Evolutionary conservation across 1,139 yeast species (phyloP), one percentile per base, ranked within the genome.

Genomic region (Yamadazyma trypodendri): DNA sequence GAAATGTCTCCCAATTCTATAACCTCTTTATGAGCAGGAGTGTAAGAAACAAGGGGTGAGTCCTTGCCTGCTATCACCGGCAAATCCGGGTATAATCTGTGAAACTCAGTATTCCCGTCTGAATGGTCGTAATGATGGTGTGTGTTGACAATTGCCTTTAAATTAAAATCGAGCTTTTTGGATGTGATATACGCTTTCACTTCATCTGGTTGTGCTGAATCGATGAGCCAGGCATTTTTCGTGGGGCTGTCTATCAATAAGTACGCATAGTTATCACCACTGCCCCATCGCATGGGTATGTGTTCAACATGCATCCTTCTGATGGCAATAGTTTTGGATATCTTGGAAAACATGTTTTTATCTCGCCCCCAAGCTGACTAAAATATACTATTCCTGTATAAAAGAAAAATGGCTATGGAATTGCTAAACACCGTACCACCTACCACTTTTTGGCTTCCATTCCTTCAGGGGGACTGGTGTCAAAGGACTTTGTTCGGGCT

Each of bases 101-200:
- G 71, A 50, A 60, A 60, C 18, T 63, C 68, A 22, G 65, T 61
- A 56, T 92, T 92, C 1, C 99, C 99, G 16, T 87, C 96, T 1
- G 97, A 74, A 61, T 92, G 98, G 56, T 92, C 99, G 52, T 80
- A 77, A 58, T 92, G 98, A 58, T 94, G 97, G 56, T 92, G 98
- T 1, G 98, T 92, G 59, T 92, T 92, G 38, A 87, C 95, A 44
- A 92, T 84, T 1, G 92, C 89, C 35, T 72, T 71, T 41, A 90
- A 64, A 42, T 69, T 72, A 42, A 59, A 65, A 24, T 54, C 45
- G 8, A 59, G 52, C 32, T 61, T 58, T 29, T 60, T 39, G 8
- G 46, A 40, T 16, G 49, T 43, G 24, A 70, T 44, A 45, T 60
- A 63, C 10, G 47, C 42, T 27, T 39, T 24, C 3, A 71, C 71